phyloP scores from a whole-genome alignment of 2,329 filamentous ascomycete genomes.

The Arachnopeziza araneosa region DNA sequence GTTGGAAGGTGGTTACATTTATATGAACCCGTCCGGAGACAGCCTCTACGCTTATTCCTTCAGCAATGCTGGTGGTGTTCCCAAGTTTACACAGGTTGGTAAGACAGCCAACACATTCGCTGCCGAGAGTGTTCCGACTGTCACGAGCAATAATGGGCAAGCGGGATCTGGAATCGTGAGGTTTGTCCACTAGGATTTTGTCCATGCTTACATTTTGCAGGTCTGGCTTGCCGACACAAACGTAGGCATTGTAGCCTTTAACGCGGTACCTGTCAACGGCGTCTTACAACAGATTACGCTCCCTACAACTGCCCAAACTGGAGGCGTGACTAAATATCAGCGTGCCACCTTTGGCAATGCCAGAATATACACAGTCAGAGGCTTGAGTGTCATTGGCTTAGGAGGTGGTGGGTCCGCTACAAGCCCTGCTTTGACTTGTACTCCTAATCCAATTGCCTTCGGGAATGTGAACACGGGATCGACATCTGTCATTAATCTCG shows the following conservation, averaged over 20 bases:
- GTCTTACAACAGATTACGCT: constrained; percentile 37
- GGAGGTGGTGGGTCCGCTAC: not conserved
- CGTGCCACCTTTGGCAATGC: constrained; percentile 51
- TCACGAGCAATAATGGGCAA: constrained; percentile 3
- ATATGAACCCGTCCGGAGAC: constrained; percentile 6
- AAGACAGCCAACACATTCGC: constrained; percentile 1
- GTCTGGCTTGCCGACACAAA: constrained; percentile 26
- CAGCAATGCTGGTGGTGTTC: constrained; percentile 3
- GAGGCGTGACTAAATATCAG: constrained; percentile 48
- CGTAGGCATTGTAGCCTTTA: constrained; percentile 43
- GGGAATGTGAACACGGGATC: not conserved
- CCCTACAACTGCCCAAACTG: constrained; percentile 10
- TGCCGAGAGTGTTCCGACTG: constrained; percentile 2
- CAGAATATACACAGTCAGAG: constrained; percentile 42
- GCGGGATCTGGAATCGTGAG: constrained; percentile 5
- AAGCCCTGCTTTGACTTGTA: constrained; percentile 2
- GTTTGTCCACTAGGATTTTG: not conserved
- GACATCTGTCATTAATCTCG: not conserved
- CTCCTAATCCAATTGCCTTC: constrained; percentile 3
- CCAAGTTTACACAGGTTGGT: constrained; percentile 7
- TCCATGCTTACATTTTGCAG: not conserved
- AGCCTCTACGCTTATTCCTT: constrained; percentile 7
- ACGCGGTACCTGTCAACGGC: constrained; percentile 42
- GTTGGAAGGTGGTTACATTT: constrained; percentile 9
- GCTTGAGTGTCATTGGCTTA: constrained; percentile 30